phyloP scores from a whole-genome alignment of 169 alveolate genomes.

The Blepharisma undulans region DNA sequence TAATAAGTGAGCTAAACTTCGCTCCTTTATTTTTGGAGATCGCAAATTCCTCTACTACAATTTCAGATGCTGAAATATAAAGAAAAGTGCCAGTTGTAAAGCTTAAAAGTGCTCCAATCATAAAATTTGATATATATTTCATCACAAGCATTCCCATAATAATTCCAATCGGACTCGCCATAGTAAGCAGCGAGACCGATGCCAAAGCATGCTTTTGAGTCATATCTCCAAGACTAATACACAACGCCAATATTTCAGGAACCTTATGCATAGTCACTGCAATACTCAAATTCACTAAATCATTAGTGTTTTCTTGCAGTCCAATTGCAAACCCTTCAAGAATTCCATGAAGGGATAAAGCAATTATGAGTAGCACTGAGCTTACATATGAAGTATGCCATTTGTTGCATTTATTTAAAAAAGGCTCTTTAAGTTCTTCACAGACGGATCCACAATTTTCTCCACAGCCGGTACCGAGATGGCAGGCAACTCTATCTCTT shows the following conservation, averaged over 20 bases:
- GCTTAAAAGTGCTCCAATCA: slow-evolving; percentile 15
- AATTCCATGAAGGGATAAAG: slow-evolving; percentile 5
- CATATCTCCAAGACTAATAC: neutral
- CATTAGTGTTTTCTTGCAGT: neutral
- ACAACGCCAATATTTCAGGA: slow-evolving; percentile 23
- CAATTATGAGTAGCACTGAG: neutral
- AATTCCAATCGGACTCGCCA: slow-evolving; percentile 32
- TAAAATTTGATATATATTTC: neutral
- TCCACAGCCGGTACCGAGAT: neutral
- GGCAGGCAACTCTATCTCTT: neutral
- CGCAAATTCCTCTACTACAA: slow-evolving; percentile 29
- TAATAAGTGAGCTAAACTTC: slow-evolving; percentile 5
- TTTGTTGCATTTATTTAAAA: neutral
- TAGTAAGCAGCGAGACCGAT: neutral
- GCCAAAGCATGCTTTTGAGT: neutral
- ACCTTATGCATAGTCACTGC: slow-evolving; percentile 15
- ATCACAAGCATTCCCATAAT: slow-evolving; percentile 10
- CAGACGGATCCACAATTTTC: slow-evolving; percentile 15
- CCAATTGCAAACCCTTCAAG: slow-evolving; percentile 40
- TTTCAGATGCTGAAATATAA: slow-evolving; percentile 35
- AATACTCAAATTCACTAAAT: neutral
- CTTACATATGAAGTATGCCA: neutral
- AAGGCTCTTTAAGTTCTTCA: slow-evolving; percentile 21
- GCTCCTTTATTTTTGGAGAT: neutral
- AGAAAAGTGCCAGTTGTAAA: slow-evolving; percentile 28